Percentiles rank a stretch among this genome's conserved stretches.
These are phyloP conservation scores for Lipomyces chichibuensis DNA, from an alignment of 805 yeast species.

Conservation along the genomic window DNA sequence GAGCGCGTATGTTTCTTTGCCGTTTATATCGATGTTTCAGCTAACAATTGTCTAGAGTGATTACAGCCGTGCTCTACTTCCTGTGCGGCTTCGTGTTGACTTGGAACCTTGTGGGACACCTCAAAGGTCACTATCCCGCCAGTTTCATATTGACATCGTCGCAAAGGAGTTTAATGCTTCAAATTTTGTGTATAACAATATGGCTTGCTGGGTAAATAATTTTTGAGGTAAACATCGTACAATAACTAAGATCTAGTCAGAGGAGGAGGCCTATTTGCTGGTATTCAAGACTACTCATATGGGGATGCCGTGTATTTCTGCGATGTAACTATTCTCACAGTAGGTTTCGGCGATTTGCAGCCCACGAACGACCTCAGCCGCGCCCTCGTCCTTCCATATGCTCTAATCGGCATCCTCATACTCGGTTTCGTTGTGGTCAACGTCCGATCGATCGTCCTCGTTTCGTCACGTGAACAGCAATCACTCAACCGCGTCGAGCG, in stretches of 20 bases:
- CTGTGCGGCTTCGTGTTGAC: conserved; percentile 57
- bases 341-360: conserved; percentile 79
- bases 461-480: conserved; percentile 64
- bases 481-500: conserved; percentile 67
- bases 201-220: conserved; percentile 56
- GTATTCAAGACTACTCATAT: conserved; percentile 53
- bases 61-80: conserved; percentile 66
- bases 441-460: conserved; percentile 64
- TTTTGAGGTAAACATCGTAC: neutral
- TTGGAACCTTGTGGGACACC: conserved; percentile 65
- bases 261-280: conserved; percentile 65
- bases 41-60: conserved; percentile 19
- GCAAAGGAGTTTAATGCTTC: conserved; percentile 75
- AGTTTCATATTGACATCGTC: conserved; percentile 64
- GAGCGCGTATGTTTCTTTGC: conserved; percentile 49
- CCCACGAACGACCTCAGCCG: conserved; percentile 59
- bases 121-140: conserved; percentile 64
- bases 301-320: conserved; percentile 76
- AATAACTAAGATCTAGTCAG: conserved; percentile 39
- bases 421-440: conserved; percentile 77
- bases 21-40: conserved; percentile 39
- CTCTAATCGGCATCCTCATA: conserved; percentile 69
- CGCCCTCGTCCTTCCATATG: conserved; percentile 63
- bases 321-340: conserved; percentile 71
- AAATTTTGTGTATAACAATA: conserved; percentile 61